Conservation (phyloP, 306 rosid genomes). For the cucumber (Cucumis sativus) region Cucumber_9930_V3 NC_026656.2:17253001-17253500, state of each 20-base stretch:
- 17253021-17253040: not conserved
- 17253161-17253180: slow-evolving; percentile 68
- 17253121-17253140: not conserved
- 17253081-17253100: not conserved
- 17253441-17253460: slow-evolving; percentile 65
- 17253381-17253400: slow-evolving; percentile 49
- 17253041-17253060: not conserved
- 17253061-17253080: not conserved
- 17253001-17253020: not conserved
- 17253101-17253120: not conserved
- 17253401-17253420: slow-evolving; percentile 77
- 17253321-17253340: slow-evolving; percentile 41
- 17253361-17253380: slow-evolving; percentile 61
- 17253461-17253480: slow-evolving; percentile 61
- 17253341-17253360: slow-evolving; percentile 54
- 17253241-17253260: slow-evolving; percentile 72
- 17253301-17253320: slow-evolving; percentile 68
- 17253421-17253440: slow-evolving; percentile 92
- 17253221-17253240: slow-evolving; percentile 58
- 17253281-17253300: slow-evolving; percentile 56
- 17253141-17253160: slow-evolving; percentile 14
- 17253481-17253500: slow-evolving; percentile 15
- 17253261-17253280: slow-evolving; percentile 59
- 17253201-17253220: slow-evolving; percentile 55
- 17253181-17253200: slow-evolving; percentile 66